phyloP scores from a whole-genome alignment of 2,329 filamentous ascomycete genomes.

The Aspergillus aculeatinus region DNA sequence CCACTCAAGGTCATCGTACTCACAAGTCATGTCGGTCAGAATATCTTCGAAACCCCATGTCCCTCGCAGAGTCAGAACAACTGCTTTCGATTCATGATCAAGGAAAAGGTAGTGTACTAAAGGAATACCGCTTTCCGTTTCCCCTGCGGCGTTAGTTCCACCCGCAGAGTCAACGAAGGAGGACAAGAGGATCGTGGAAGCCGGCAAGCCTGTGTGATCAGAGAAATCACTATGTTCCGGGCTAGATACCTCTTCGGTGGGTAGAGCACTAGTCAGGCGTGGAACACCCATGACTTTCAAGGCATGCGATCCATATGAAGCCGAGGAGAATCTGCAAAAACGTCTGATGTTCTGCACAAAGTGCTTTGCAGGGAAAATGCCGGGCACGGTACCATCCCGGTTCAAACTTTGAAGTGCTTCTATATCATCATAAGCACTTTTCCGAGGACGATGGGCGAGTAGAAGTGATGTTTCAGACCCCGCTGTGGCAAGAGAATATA shows the following conservation, averaged over 20 bases:
- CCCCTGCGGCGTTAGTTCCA: constrained; percentile 63
- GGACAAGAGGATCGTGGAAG: constrained; percentile 58
- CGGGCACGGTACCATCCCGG: constrained; percentile 45
- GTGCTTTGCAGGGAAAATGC: constrained; percentile 47
- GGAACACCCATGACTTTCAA: constrained; percentile 49
- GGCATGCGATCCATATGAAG: constrained; percentile 49
- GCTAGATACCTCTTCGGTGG: constrained; percentile 33
- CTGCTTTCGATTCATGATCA: constrained; percentile 68
- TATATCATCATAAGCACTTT: constrained; percentile 48
- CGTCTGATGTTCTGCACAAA: constrained; percentile 48
- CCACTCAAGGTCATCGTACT: constrained; percentile 63
- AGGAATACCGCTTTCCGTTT: constrained; percentile 65
- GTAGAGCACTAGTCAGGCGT: constrained; percentile 31
- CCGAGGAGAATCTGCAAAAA: constrained; percentile 49
- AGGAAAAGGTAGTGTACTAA: constrained; percentile 72
- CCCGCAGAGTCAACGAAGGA: constrained; percentile 70
- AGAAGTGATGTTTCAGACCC: constrained; percentile 48
- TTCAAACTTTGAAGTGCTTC: constrained; percentile 45
- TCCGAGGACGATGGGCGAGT: constrained; percentile 42
- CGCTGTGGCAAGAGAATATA: constrained; percentile 47
- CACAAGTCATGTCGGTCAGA: constrained; percentile 71
- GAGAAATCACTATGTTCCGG: constrained; percentile 49
- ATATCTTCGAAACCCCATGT: constrained; percentile 74
- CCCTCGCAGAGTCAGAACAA: constrained; percentile 70
- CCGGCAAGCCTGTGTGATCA: constrained; percentile 44